Percentiles rank a stretch among this genome's conserved stretches.
Conservation (phyloP, 208 protist genomes). For the Leishmania gerbilli region DNA sequence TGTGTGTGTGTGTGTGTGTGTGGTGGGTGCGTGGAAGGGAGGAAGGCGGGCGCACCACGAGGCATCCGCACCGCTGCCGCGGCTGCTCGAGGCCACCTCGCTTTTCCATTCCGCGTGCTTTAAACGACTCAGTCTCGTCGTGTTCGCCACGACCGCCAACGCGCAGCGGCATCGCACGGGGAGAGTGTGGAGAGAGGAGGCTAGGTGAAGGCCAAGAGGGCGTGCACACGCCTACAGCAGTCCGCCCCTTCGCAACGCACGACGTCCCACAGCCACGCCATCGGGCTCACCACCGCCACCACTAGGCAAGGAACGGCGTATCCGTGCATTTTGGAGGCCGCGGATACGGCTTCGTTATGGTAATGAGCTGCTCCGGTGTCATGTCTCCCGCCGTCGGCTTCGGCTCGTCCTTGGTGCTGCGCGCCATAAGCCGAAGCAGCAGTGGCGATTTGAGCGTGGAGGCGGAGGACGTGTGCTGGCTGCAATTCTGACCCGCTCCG, state of each 20-base stretch:
- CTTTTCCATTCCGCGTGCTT: neutral
- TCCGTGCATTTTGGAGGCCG: slow-evolving; percentile 81
- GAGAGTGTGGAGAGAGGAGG: neutral
- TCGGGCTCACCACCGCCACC: neutral
- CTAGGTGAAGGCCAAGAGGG: neutral
- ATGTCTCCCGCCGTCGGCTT: slow-evolving; percentile 40
- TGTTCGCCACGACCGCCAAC: neutral
- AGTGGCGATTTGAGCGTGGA: slow-evolving; percentile 67
- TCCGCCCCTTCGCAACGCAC: neutral
- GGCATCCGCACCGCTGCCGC: neutral
- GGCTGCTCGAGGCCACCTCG: neutral
- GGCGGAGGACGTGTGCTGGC: neutral
- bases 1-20: no score
- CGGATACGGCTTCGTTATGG: slow-evolving; percentile 77
- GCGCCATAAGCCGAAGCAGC: slow-evolving; percentile 73
- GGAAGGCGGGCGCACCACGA: neutral
- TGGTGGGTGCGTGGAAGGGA: neutral
- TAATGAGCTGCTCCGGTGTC: slow-evolving; percentile 37
- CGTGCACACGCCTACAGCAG: neutral
- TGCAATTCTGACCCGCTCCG: neutral
- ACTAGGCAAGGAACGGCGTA: slow-evolving; percentile 65
- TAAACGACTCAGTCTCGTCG: neutral
- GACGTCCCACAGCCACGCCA: neutral
- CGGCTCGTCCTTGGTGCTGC: slow-evolving; percentile 67
- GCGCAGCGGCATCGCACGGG: neutral